Evolutionary conservation across 2,329 filamentous ascomycete genomes (phyloP), one percentile per base, ranked within the genome.

Genomic region (Fusarium continuum): DNA sequence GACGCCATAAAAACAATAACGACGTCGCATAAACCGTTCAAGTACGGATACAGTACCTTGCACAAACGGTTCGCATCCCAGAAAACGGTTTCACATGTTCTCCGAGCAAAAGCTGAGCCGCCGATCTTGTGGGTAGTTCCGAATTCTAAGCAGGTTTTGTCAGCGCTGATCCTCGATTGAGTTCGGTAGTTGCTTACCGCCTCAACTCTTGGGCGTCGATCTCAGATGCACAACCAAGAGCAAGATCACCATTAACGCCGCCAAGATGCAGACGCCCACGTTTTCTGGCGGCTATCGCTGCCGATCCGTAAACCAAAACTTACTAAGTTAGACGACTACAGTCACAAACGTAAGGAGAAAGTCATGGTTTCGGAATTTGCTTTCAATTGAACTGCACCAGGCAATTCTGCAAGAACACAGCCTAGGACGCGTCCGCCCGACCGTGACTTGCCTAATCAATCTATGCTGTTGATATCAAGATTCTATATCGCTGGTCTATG

Each of bases 381-480:
- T 56, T 65, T 65, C 56, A 62, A 65, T 65, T 65, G 52, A 65
- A 62, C 51, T 62, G 57, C 59, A 26, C 59, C 59, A 48, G 60
- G 61, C 60, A 64, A 64, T 62, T 62, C 59, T 25, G 29, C 48
- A 59, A 59, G 29, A 43, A 19, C 46, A 31, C 38, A 23, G 8
- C 7, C 8, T 14, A 9, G 39, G 26, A 26, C 36, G 36, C 25
- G n/a, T 55, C 47, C 52, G 36, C 11, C 38, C 6, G 39, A 23
- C 26, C 6, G 26, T 39, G 35, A 4, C 55, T 34, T 41, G 23
- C 38, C 25, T 45, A 36, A 8, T 47, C 51, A 65, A 58, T 65
- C 62, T 63, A 65, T 65, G 55, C 62, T 65, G 48, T 51, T 65
- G 56, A 62, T 65, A 65, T 65, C 62, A 65, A 65, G 51, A 51